Base-by-base conservation (phyloP, 345 rosid species). In the Leavenworthia alabamica region DNA sequence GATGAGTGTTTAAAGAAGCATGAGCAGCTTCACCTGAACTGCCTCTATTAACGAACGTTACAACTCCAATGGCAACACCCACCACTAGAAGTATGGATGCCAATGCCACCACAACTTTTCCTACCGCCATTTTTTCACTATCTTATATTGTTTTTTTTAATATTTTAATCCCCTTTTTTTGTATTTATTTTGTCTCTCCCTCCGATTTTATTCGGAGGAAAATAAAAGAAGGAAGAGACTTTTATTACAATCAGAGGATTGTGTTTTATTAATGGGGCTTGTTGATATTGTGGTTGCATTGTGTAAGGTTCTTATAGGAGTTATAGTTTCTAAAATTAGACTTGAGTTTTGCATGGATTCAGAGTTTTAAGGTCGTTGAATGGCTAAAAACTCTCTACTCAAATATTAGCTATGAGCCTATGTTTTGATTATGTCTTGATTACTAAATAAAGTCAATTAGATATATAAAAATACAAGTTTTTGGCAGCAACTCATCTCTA, bases 11-110 rank as follows among this genome's bases (percentile, higher is more conserved):
- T 17, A 82, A 3, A 16, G 50, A 12, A 28, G 26, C 24, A 6
- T 60, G 19, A 32, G 8, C 16, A 8, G 26, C 40, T 4, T 13
- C 31, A 2, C 31, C 70, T 8, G n/a, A 12, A 0, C 28, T 31
- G 12, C 15, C 43, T 2, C 15, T 51, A 10, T 51, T 39, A 42
- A 66, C 46, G 29, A 58, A 71, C 4, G 76, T 63, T 13, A 78
- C 74, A 26, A 78, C 59, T 3, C 82, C 81, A 0, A 80, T 33
- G 47, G 63, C 75, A 2, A 74, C 78, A 4, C 83, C 83, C 33
- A 76, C 75, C 20, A 86, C 77, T 5, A 83, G 70, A 5, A 82
- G 58, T 43, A 76, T 14, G 7, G 88, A 80, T 35, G 83, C 51
- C 52, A 50, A 78, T 0, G 81, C 49, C 0, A 82, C 51, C 10